Percentiles rank a stretch among this genome's conserved stretches.
These are phyloP conservation scores for Trypanosoma conorhini DNA, from an alignment of 208 protist genomes.

Conservation along the genomic window DNA sequence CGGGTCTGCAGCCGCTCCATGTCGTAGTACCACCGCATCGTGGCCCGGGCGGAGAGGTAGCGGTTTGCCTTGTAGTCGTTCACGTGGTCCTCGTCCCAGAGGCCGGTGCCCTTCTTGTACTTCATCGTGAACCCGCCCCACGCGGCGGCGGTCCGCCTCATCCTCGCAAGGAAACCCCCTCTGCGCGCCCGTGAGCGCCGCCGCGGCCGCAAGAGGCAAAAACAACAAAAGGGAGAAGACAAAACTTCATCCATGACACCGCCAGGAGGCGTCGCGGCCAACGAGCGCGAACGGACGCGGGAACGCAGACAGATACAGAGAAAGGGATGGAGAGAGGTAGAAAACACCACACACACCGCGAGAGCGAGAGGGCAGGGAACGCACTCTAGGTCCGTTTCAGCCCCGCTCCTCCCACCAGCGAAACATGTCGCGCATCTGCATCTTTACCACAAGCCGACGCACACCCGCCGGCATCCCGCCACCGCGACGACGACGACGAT, in stretches of 20 bases:
- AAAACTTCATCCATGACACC: background rate
- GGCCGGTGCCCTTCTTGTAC: constrained; percentile 79
- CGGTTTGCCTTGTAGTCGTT: constrained; percentile 83
- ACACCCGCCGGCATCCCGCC: constrained; percentile 15
- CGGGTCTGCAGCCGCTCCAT: constrained; percentile 83
- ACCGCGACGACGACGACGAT: background rate
- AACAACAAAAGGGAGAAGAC: constrained; percentile 1
- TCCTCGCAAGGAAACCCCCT: background rate
- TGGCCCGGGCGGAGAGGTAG: constrained; percentile 78
- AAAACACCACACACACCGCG: background rate
- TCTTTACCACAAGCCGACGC: constrained; percentile 1
- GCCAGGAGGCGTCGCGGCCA: background rate
- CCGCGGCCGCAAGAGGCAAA: constrained; percentile 2
- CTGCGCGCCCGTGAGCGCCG: background rate
- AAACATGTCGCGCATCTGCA: constrained; percentile 18
- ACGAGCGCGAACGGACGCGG: no score
- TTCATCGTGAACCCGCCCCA: constrained; percentile 87
- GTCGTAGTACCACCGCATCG: constrained; percentile 84
- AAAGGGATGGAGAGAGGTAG: background rate
- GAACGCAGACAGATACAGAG: background rate
- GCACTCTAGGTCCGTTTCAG: background rate
- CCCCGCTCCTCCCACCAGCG: constrained; percentile 11
- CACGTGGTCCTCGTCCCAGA: constrained; percentile 91
- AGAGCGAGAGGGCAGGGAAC: background rate
- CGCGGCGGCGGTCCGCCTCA: constrained; percentile 36